Evolutionary conservation across 805 yeast species (phyloP).

Genomic region (Clavispora phyllophila): DNA sequence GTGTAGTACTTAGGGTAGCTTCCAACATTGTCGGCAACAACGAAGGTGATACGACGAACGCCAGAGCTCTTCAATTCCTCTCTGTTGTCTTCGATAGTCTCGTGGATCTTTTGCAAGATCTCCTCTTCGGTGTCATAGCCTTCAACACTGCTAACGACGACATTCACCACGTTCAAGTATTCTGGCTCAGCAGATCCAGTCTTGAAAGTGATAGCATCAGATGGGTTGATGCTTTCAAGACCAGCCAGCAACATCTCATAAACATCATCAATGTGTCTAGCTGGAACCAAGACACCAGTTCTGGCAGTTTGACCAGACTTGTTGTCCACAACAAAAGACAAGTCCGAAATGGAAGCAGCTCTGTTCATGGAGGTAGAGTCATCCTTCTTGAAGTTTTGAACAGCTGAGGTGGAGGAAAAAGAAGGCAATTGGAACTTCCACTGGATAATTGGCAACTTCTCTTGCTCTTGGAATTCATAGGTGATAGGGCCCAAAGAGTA

Average conservation of each 20-base stretch:
- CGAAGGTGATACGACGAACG: constrained; percentile 90
- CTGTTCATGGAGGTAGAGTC: constrained; percentile 51
- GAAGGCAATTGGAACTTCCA: constrained; percentile 88
- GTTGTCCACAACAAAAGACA: constrained; percentile 75
- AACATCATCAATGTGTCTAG: constrained; percentile 79
- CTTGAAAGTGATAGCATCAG: constrained; percentile 32
- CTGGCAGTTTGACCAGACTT: constrained; percentile 66
- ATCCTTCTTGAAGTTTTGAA: constrained; percentile 46
- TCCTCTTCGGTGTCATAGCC: constrained; percentile 71
- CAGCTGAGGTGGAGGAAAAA: constrained; percentile 67
- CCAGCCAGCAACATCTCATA: constrained; percentile 79
- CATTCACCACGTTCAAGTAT: constrained; percentile 76
- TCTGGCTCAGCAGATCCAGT: constrained; percentile 31
- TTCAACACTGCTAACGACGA: constrained; percentile 68
- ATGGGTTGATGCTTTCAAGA: constrained; percentile 61
- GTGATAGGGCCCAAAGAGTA: constrained; percentile 77
- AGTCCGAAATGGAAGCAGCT: constrained; percentile 89
- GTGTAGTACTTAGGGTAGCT: constrained; percentile 93
- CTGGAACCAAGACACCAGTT: constrained; percentile 80
- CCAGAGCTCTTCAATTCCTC: constrained; percentile 67
- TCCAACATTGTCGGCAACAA: constrained; percentile 79
- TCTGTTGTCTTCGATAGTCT: constrained; percentile 60
- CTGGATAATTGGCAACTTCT: constrained; percentile 60
- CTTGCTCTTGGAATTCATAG: constrained; percentile 49
- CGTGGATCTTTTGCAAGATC: constrained; percentile 56